Percentiles rank a stretch among this genome's conserved stretches.
These are phyloP conservation scores for Pseudotulostoma volvatum DNA, from an alignment of 495 filamentous ascomycete genomes.

Conservation along the genomic window DNA sequence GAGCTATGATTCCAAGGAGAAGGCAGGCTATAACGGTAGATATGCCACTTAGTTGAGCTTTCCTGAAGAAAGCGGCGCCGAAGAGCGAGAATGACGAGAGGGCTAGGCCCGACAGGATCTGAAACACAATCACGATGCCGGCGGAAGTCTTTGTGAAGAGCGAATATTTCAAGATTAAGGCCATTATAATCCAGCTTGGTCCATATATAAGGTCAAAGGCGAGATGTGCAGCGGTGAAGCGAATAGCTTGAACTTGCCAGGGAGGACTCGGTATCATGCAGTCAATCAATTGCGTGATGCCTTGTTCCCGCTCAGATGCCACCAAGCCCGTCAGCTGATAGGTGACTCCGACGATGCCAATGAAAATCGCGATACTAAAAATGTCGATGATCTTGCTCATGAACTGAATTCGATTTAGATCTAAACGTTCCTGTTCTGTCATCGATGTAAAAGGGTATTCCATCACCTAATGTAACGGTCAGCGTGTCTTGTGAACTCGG, in stretches of 20 bases:
- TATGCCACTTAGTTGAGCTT: slow-evolving; percentile 63
- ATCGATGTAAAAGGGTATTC: slow-evolving; percentile 60
- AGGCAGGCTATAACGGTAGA: slow-evolving; percentile 46
- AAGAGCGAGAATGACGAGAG: slow-evolving; percentile 54
- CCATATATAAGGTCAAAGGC: slow-evolving; percentile 53
- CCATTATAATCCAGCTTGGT: slow-evolving; percentile 53
- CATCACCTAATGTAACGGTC: slow-evolving; percentile 22
- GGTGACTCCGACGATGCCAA: slow-evolving; percentile 48
- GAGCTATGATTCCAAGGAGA: slow-evolving; percentile 50
- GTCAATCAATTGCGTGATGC: slow-evolving; percentile 65
- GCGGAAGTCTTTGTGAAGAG: slow-evolving; percentile 46
- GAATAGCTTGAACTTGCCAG: slow-evolving; percentile 52
- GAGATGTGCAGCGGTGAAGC: slow-evolving; percentile 49
- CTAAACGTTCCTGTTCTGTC: slow-evolving; percentile 45
- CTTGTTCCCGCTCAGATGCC: slow-evolving; percentile 59
- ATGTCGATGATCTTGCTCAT: slow-evolving; percentile 52
- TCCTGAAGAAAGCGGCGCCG: slow-evolving; percentile 56
- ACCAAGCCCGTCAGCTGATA: slow-evolving; percentile 68
- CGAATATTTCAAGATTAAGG: slow-evolving; percentile 39
- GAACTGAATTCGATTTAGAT: slow-evolving; percentile 44
- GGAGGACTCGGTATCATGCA: slow-evolving; percentile 54
- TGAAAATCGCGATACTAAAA: slow-evolving; percentile 50
- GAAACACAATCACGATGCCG: slow-evolving; percentile 44
- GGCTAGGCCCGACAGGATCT: slow-evolving; percentile 46
- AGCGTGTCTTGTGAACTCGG: too few relatives aligned